These are phyloP conservation scores for Macrophomina pseudophaseolina DNA, from an alignment of 2,329 filamentous ascomycete genomes.

Conservation along the genomic window DNA sequence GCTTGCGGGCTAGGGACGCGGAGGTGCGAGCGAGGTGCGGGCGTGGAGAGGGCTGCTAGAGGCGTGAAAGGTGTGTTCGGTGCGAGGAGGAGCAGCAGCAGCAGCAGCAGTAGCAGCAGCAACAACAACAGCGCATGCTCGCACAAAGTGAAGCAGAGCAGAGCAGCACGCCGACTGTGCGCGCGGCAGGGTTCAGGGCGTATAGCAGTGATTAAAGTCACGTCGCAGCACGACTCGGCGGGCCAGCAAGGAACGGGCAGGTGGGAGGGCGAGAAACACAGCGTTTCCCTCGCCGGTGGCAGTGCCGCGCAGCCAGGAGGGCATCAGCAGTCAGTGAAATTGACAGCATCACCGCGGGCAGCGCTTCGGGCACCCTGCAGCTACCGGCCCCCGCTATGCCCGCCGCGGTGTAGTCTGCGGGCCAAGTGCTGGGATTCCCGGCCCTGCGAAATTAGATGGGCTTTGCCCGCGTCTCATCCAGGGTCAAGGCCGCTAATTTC, in stretches of 20 bases:
- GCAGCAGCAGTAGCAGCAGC: not conserved
- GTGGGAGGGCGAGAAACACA: slow-evolving; percentile 24
- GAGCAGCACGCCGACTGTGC: not conserved
- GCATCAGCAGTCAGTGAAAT: slow-evolving; percentile 22
- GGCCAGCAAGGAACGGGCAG: slow-evolving; percentile 24
- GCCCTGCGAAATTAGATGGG: slow-evolving; percentile 23
- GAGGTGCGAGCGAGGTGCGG: slow-evolving; percentile 4
- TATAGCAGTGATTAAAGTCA: slow-evolving; percentile 20
- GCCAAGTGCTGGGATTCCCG: slow-evolving; percentile 15
- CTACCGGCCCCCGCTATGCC: not conserved
- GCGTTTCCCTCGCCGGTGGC: slow-evolving; percentile 22
- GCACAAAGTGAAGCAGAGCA: slow-evolving; percentile 1
- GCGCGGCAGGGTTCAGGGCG: not conserved
- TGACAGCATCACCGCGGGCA: slow-evolving; percentile 15
- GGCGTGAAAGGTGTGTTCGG: not conserved
- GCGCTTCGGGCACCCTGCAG: slow-evolving; percentile 24
- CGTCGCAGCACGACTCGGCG: slow-evolving; percentile 21
- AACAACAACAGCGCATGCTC: not conserved
- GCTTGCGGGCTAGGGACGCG: slow-evolving; percentile 10
- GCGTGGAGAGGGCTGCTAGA: not conserved
- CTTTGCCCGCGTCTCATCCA: slow-evolving; percentile 23
- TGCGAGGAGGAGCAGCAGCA: slow-evolving; percentile 2
- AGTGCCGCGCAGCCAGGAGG: slow-evolving; percentile 19
- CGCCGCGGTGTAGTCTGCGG: slow-evolving; percentile 13
- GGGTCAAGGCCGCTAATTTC: slow-evolving; percentile 21